Evolutionary conservation across 1,284 basidiomycete genomes (phyloP), one percentile per base, ranked within the genome.

Genomic region (Cronartium quercuum): DNA sequence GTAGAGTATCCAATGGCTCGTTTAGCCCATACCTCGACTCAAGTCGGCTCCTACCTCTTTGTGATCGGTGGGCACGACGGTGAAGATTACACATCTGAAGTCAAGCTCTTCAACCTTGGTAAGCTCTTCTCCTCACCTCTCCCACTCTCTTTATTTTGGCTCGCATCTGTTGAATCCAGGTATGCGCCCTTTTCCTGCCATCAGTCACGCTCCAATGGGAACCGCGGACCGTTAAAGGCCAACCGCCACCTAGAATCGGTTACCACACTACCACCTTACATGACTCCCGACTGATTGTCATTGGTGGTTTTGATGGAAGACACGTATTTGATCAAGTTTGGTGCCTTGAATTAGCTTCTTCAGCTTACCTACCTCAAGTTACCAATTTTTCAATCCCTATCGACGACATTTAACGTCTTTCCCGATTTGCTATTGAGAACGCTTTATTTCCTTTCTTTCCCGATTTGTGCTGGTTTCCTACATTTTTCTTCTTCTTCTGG

Each of bases 51-150:
- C 4, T 76, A 77, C 61, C 47, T 79, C 5, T 77, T 78, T 60
- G 71, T 79, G 29, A 55, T 79, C 51, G 78, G 78, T 41, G 78
- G 78, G 9, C 78, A 79, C 74, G 76, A 79, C 55, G 78, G 78
- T 5, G 77, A 76, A 38, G 76, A 77, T 38, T 79, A 78, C 68
- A 77, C 77, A 6, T 76, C 67, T 42, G 70, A 76, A 42, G 65
- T 78, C 5, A 75, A 76, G 15, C 21, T 78, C 3, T 78, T 79
- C 66, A 77, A 78, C 60, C 60, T 79, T 18, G 76, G 75, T 77
- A 15, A 13, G 60, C 42, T 1, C 24, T 42, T 5, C 10, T 58
- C 47, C 42, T 38, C 42, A 64, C 15, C 63, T 2, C 34, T 65
- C 63, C 7, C 18, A 24, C 13, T n/a, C 38, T n/a, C 21, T 9